phyloP scores from a whole-genome alignment of 805 yeast species.

The Hanseniaspora singularis region DNA sequence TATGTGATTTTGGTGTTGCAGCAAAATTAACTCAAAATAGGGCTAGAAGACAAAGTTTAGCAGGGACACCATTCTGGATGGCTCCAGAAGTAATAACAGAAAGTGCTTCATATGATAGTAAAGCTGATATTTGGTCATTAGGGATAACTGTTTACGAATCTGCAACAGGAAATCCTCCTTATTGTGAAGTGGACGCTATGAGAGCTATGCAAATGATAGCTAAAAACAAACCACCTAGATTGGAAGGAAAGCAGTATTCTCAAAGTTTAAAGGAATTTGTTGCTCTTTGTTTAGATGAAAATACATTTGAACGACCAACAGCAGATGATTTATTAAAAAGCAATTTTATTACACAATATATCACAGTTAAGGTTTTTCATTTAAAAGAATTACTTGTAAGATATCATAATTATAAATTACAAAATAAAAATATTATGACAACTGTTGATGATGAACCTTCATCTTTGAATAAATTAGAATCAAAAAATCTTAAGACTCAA shows the following conservation, averaged over 20 bases:
- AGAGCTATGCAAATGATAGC: constrained; percentile 92
- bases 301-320: constrained; percentile 72
- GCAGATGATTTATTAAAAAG: constrained; percentile 77
- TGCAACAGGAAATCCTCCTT: constrained; percentile 96
- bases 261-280: constrained; percentile 69
- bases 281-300: constrained; percentile 86
- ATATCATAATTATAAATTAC: constrained; percentile 67
- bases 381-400: constrained; percentile 65
- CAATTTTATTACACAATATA: constrained; percentile 55
- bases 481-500: constrained; percentile 16
- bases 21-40: constrained; percentile 72
- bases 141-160: constrained; percentile 91
- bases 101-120: constrained; percentile 74
- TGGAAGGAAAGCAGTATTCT: constrained; percentile 81
- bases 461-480: constrained; percentile 21
- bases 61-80: constrained; percentile 97
- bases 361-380: constrained; percentile 44
- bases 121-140: constrained; percentile 94
- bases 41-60: constrained; percentile 82
- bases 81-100: constrained; percentile 96
- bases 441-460: constrained; percentile 24
- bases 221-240: constrained; percentile 83
- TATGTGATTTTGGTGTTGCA: constrained; percentile 98
- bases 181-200: constrained; percentile 86
- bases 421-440: constrained; percentile 35